Base-by-base conservation (phyloP, 208 protist species). In the Leishmania tropica region DNA sequence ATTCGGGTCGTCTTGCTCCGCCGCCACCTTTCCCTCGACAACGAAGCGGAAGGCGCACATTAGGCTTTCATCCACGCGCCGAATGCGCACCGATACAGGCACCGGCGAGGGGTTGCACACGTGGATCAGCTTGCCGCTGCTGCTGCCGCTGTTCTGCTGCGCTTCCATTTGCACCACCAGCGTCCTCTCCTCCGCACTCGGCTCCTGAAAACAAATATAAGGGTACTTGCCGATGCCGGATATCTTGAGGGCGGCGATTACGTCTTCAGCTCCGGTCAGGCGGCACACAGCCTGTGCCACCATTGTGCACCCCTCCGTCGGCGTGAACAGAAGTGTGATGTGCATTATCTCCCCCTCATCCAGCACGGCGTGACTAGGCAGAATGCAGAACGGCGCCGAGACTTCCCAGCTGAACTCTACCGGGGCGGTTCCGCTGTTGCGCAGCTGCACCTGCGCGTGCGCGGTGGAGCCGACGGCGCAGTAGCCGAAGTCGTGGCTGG, bases 151-250 rank as follows among this genome's bases (percentile, higher is more conserved):
- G 31, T 75, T 70, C 62, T 77, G 77, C 45, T 80, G 77, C 13
- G 58, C 83, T n/a, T 79, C 75, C 83, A 86, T 81, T 79, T 45
- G 93, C 85, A 68, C 79, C 60, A 56, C 87, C 80, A 86, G 89
- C 95, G 79, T 95, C 81, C 40, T 75, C 48, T 37, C 70, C 21
- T 31, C 78, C 35, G 67, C 35, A 37, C 28, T 65, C 56, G 35
- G 51, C 24, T 81, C 79, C 42, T 88, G 85, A 31, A 89, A 88
- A 47, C 58, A 75, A 53, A 98, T 82, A 83, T 93, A 96, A 0
- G 97, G 94, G 80, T 97, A 94, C 83, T 98, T 99, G n/a, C 96
- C 97, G 70, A 98, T 91, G 54, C 96, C 97, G 0, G 93, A 97
- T 37, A 99, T 40, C 76, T 84, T 83, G 80, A 98, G 75, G 2